Conservation (phyloP, 768 basidiomycete genomes). For the Lactarius deliciosus region DNA sequence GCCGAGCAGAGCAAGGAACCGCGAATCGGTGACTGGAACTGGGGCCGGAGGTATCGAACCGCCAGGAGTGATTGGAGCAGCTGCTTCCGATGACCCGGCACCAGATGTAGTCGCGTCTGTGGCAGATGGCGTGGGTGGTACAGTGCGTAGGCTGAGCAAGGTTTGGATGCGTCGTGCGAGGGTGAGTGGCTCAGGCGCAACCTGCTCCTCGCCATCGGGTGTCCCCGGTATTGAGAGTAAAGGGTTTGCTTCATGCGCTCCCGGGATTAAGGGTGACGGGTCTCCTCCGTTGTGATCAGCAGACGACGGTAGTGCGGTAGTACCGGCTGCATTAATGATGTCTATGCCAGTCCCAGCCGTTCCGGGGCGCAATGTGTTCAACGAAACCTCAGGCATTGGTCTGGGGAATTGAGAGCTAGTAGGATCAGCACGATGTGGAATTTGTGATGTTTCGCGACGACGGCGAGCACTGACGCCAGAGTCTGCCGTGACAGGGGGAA, state of each 20-base stretch:
- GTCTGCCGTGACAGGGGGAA: neutral
- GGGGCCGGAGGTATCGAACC: constrained; percentile 36
- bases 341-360: constrained; percentile 6
- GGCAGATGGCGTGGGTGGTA: constrained; percentile 31
- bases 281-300: neutral
- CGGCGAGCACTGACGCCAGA: neutral
- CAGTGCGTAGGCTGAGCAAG: constrained; percentile 45
- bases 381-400: neutral
- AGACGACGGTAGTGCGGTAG: neutral
- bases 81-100: constrained; percentile 21
- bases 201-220: constrained; percentile 10
- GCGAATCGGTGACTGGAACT: constrained; percentile 44
- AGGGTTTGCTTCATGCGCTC: neutral
- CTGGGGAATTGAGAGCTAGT: constrained; percentile 1
- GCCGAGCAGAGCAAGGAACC: constrained; percentile 51
- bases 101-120: constrained; percentile 26
- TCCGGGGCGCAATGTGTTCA: neutral
- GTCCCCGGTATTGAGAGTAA: neutral
- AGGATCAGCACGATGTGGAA: neutral
- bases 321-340: neutral
- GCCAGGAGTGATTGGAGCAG: constrained; percentile 22
- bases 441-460: neutral
- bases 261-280: neutral
- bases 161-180: constrained; percentile 54
- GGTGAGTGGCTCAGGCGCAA: constrained; percentile 41